Percentiles rank a stretch among this genome's conserved stretches.
Evolutionary conservation across 371 early-diverging fungal species (phyloP).

Genomic region (Mortierella sp.): DNA sequence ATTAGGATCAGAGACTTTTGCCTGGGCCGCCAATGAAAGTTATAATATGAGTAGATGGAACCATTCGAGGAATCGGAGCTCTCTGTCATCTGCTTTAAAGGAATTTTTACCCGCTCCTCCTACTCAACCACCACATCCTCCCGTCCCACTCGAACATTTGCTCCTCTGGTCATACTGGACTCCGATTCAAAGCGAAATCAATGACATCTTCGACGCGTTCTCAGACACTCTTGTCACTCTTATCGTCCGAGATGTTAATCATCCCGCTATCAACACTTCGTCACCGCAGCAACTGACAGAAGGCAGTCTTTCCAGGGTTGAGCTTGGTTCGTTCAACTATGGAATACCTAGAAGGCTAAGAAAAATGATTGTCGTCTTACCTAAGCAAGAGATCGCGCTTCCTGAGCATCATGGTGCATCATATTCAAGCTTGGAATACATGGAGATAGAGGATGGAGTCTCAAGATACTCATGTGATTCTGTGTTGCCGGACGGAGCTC

Average conservation of each 20-base stretch:
- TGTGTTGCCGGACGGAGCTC: no score
- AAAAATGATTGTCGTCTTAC: background rate
- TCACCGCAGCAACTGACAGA: background rate
- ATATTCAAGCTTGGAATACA: constrained; percentile 3
- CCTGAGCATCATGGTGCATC: background rate
- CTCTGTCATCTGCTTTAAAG: no score
- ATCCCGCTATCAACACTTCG: no score
- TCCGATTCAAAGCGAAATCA: constrained; percentile 1
- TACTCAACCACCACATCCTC: background rate
- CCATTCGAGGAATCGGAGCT: no score
- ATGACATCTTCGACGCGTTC: constrained; percentile 6
- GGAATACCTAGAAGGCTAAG: background rate
- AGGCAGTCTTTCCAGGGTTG: background rate
- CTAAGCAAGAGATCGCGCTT: background rate
- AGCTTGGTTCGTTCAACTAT: background rate
- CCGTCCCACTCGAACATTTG: constrained; percentile 1
- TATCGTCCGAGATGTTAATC: background rate
- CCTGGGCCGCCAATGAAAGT: constrained; percentile 12
- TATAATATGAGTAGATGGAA: background rate
- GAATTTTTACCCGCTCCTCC: background rate
- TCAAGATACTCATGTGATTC: background rate
- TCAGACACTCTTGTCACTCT: constrained; percentile 5
- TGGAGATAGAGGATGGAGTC: constrained; percentile 6
- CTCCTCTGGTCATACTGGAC: background rate
- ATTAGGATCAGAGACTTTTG: constrained; percentile 5